Evolutionary conservation across 2,329 filamentous ascomycete genomes (phyloP).

Genomic region (Cordyceps cateniannulata): DNA sequence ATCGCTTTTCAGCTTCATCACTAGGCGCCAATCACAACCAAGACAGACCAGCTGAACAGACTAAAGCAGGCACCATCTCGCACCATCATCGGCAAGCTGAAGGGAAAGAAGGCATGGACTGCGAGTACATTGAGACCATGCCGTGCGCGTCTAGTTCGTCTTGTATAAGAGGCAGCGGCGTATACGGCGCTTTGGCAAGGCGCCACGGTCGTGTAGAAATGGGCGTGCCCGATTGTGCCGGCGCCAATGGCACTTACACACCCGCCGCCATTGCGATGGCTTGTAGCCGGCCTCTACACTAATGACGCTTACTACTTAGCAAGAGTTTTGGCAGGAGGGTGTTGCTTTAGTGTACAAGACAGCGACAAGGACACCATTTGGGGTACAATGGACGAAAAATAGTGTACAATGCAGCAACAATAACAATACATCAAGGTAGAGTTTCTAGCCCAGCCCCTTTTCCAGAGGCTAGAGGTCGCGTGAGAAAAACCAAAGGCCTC

Average conservation of each 20-base stretch:
- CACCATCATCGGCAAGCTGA: not conserved
- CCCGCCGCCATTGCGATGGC: not conserved
- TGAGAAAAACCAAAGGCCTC: not conserved
- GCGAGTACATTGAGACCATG: not conserved
- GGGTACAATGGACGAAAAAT: not conserved
- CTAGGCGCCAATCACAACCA: not conserved
- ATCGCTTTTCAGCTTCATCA: not conserved
- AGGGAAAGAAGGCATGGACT: not conserved
- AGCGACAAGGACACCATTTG: not conserved
- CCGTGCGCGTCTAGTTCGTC: not conserved
- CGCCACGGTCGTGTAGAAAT: too few species aligned
- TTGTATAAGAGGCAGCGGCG: not conserved
- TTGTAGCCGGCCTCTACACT: not conserved
- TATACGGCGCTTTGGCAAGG: not conserved
- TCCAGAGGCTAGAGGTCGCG: not conserved
- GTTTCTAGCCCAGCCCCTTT: not conserved
- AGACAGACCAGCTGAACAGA: not conserved
- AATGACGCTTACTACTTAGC: too few species aligned
- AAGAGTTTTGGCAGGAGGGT: not conserved
- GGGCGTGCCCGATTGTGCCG: too few species aligned
- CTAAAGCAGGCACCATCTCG: not conserved
- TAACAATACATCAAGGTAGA: not conserved
- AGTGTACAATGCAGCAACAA: not conserved
- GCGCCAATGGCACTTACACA: not conserved
- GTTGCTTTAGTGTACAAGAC: not conserved